These are phyloP conservation scores for Coemansia sp. DNA, from an alignment of 192 early-diverging fungal species.

Conservation along the genomic window DNA sequence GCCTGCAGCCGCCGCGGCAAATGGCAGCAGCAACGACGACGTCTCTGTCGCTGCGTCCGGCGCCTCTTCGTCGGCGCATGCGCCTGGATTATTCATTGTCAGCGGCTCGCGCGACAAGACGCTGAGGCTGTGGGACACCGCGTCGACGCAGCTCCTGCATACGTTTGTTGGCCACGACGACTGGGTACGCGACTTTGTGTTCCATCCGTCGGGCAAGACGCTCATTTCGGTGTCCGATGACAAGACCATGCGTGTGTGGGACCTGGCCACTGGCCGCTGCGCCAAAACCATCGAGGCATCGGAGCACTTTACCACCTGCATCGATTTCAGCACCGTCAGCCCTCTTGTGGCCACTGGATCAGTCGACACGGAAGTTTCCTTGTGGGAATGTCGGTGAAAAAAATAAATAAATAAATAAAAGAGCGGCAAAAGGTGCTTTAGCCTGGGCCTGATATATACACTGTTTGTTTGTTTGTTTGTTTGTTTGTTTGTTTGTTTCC, in stretches of 20 bases:
- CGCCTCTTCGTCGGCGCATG: constrained; percentile 26
- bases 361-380: constrained; percentile 72
- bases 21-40: neutral
- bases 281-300: constrained; percentile 82
- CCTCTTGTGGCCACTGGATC: constrained; percentile 82
- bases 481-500: no score
- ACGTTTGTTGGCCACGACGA: constrained; percentile 88
- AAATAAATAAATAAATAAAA: no score
- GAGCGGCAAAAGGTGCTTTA: no score
- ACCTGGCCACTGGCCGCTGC: constrained; percentile 76
- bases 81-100: constrained; percentile 67
- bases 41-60: neutral
- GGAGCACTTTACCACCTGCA: constrained; percentile 83
- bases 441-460: neutral
- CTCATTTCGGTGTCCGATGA: constrained; percentile 85
- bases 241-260: constrained; percentile 88
- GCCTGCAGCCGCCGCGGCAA: no score
- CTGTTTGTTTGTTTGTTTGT: no score
- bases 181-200: constrained; percentile 83
- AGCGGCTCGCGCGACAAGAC: constrained; percentile 91
- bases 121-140: constrained; percentile 80
- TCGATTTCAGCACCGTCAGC: constrained; percentile 65
- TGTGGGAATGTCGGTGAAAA: constrained; percentile 69
- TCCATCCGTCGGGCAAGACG: constrained; percentile 81
- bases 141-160: constrained; percentile 64